Conservation (phyloP, 2,329 filamentous ascomycete species). For the Geoglossum cookeanum region DNA sequence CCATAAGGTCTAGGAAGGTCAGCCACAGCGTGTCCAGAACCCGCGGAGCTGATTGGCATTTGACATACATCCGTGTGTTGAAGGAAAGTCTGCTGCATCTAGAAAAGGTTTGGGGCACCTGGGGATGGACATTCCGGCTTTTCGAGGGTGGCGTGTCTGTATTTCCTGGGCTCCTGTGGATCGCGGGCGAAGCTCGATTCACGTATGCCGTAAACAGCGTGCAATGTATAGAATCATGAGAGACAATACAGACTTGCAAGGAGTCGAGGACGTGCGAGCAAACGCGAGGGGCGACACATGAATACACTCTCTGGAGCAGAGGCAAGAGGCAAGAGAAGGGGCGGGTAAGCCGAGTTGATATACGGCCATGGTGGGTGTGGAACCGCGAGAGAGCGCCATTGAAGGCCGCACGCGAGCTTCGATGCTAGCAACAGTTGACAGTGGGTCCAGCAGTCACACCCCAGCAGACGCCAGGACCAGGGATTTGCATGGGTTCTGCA, state of each 20-base stretch:
- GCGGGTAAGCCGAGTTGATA: background rate
- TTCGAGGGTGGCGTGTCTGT: background rate
- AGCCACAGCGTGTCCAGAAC: slow-evolving; percentile 34
- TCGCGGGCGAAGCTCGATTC: too few species aligned
- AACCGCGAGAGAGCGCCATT: background rate
- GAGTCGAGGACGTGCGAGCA: background rate
- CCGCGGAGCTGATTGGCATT: slow-evolving; percentile 9
- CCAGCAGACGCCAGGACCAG: background rate
- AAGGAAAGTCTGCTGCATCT: slow-evolving; percentile 39
- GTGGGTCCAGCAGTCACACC: background rate
- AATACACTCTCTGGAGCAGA: background rate
- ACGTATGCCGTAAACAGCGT: background rate
- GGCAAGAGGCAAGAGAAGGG: background rate
- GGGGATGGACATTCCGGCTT: background rate
- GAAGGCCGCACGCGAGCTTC: background rate
- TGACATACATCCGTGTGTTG: slow-evolving; percentile 45
- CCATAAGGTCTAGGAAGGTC: slow-evolving; percentile 27
- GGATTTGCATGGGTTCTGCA: background rate
- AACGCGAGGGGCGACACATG: background rate
- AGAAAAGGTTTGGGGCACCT: slow-evolving; percentile 51
- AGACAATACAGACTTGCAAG: background rate
- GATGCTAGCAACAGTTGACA: too few species aligned
- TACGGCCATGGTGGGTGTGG: background rate
- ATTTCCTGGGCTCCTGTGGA: background rate
- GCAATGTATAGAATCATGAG: background rate